Evolutionary conservation across 768 basidiomycete genomes (phyloP), one percentile per base, ranked within the genome.

Genomic region (Suillus subluteus): DNA sequence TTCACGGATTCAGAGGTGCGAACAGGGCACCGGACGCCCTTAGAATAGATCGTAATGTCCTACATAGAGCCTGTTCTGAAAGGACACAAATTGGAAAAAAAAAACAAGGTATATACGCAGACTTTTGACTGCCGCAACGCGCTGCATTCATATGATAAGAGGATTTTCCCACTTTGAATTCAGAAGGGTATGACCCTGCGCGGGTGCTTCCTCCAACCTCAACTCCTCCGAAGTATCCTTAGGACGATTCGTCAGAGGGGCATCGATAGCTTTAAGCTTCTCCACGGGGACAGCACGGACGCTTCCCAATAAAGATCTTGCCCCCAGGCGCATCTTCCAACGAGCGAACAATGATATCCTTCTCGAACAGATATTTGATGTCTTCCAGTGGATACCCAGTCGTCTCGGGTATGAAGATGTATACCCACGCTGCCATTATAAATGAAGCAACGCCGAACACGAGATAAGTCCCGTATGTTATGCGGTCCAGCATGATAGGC

Each of bases 341-440:
- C 21, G 71, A 72, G 35, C 79, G 66, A 35, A 76, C 38, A 65
- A 76, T 70, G n/a, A 74, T 58, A 3, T 80, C 75, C 62, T 68
- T 67, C 61, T 79, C 78, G 38, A 82, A 82, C 30, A 82, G 43
- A 65, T 70, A 76, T 37, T 67, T 69, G 44, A 82, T 72, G 38
- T 82, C 79, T 73, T 82, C 81, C 40, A 82, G 73, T 48, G 78
- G 75, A 41, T 79, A 74, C 12, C 79, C 78, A 18, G 71, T 79
- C 58, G 82, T 82, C 71, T 82, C 82, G 0, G 82, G 82, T 6
- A 82, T 73, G 56, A 78, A 75, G 18, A 69, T 66, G 72, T 79
- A 78, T 54, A 73, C 75, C 78, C 73, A 82, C n/a, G 63, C 68
- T 58, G 72, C 73, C 73, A 81, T 77, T 65, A 70, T 58, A 6